These are phyloP conservation scores for Saccharomyces pastorianus DNA, from an alignment of 1,139 yeast species.

Conservation along the genomic window DNA sequence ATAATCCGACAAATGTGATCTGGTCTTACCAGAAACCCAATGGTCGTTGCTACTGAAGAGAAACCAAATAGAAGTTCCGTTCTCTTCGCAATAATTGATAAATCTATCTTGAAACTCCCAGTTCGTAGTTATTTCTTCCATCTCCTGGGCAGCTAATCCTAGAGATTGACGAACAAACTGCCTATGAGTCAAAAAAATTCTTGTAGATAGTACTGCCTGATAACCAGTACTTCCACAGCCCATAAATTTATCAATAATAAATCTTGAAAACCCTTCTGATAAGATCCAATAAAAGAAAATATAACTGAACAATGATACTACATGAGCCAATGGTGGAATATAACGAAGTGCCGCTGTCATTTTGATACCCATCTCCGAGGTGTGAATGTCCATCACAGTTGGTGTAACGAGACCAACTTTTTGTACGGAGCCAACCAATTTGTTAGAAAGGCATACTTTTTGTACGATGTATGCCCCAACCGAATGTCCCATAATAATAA, in stretches of 20 bases:
- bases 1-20: slow-evolving; percentile 37
- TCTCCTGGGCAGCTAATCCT: slow-evolving; percentile 48
- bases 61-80: slow-evolving; percentile 39
- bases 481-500: slow-evolving; percentile 51
- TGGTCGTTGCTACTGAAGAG: slow-evolving; percentile 50
- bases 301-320: slow-evolving; percentile 7
- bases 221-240: slow-evolving; percentile 10
- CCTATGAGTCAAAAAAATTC: slow-evolving; percentile 37
- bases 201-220: slow-evolving; percentile 39
- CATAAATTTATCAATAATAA: slow-evolving; percentile 11
- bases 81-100: slow-evolving; percentile 40
- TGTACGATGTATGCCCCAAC: slow-evolving; percentile 53
- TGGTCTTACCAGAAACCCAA: slow-evolving; percentile 50
- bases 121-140: slow-evolving; percentile 37
- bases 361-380: slow-evolving; percentile 43
- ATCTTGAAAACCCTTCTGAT: slow-evolving; percentile 15
- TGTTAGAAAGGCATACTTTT: slow-evolving; percentile 32
- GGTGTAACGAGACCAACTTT: slow-evolving; percentile 52
- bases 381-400: slow-evolving; percentile 47
- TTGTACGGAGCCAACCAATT: slow-evolving; percentile 12
- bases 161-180: slow-evolving; percentile 44
- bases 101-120: slow-evolving; percentile 32
- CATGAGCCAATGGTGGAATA: slow-evolving; percentile 3
- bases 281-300: slow-evolving; percentile 14
- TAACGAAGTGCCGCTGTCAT: slow-evolving; percentile 29